Percentiles rank a stretch among this genome's conserved stretches.
These are phyloP conservation scores for Exserohilum rostratum DNA, from an alignment of 2,329 filamentous ascomycete species.

Conservation along the genomic window DNA sequence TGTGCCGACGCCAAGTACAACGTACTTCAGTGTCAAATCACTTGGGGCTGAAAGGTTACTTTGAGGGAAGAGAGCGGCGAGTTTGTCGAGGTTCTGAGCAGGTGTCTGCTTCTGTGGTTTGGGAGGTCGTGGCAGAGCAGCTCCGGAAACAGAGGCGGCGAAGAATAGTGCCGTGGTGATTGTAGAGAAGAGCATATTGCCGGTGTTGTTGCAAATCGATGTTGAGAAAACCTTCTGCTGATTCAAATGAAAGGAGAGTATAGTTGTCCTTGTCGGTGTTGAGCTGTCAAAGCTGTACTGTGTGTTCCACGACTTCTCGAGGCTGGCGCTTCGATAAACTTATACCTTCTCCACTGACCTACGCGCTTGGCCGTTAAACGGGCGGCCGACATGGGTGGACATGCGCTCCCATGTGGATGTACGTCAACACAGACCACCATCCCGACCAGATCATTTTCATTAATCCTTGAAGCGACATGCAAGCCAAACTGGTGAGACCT, in stretches of 20 bases:
- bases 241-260: not conserved
- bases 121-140: constrained; percentile 22
- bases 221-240: not conserved
- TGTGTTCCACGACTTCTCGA: constrained; percentile 17
- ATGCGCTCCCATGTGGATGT: constrained; percentile 41
- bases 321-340: constrained; percentile 30
- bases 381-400: constrained; percentile 33
- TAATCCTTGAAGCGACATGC: constrained; percentile 37
- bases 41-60: constrained; percentile 38
- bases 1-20: constrained; percentile 58
- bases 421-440: constrained; percentile 29
- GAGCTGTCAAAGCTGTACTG: constrained; percentile 25
- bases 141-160: constrained; percentile 20
- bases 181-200: constrained; percentile 39
- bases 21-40: constrained; percentile 50
- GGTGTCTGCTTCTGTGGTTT: constrained; percentile 21
- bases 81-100: constrained; percentile 29
- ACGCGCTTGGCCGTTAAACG: constrained; percentile 34
- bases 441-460: constrained; percentile 21
- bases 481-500: constrained; percentile 41
- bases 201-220: not conserved
- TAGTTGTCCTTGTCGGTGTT: not conserved
- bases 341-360: constrained; percentile 36
- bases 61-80: constrained; percentile 35
- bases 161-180: constrained; percentile 32